Percentiles rank a stretch among this genome's conserved stretches.
phyloP scores from a whole-genome alignment of 192 early-diverging fungal genomes.

The Pilaira anomala region DNA sequence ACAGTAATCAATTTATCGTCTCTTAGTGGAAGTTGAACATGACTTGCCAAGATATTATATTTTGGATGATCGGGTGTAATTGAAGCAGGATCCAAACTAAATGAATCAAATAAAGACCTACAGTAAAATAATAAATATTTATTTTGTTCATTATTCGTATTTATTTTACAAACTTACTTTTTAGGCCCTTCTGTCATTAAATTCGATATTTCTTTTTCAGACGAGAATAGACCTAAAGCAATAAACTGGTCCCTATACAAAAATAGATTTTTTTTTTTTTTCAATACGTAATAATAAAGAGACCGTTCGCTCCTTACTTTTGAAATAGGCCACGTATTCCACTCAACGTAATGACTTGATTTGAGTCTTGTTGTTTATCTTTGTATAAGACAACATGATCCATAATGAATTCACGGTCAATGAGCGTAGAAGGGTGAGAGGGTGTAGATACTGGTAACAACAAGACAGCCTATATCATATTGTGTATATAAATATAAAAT shows the following conservation, averaged over 20 bases:
- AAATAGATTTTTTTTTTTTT: no score
- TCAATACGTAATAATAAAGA: no score
- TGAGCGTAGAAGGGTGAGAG: slow-evolving; percentile 24
- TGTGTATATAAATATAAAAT: neutral
- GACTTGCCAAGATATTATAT: slow-evolving; percentile 33
- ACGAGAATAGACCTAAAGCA: slow-evolving; percentile 16
- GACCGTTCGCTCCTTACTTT: slow-evolving; percentile 15
- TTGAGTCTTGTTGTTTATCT: neutral
- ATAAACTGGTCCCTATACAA: slow-evolving; percentile 35
- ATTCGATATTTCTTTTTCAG: neutral
- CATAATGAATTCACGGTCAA: slow-evolving; percentile 39
- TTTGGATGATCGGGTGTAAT: slow-evolving; percentile 31
- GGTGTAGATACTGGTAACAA: slow-evolving; percentile 33
- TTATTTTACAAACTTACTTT: neutral
- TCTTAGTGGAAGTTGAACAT: slow-evolving; percentile 29
- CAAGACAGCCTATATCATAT: slow-evolving; percentile 17
- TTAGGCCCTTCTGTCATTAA: slow-evolving; percentile 5
- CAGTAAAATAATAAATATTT: neutral
- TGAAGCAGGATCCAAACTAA: slow-evolving; percentile 29
- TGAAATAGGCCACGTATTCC: slow-evolving; percentile 36
- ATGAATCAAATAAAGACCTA: slow-evolving; percentile 24
- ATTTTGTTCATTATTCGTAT: neutral
- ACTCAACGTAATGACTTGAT: slow-evolving; percentile 26
- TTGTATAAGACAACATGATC: slow-evolving; percentile 32
- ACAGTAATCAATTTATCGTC: slow-evolving; percentile 20